Base-by-base conservation (phyloP, 768 basidiomycete species). In the Strobilomyces dryophilus region DNA sequence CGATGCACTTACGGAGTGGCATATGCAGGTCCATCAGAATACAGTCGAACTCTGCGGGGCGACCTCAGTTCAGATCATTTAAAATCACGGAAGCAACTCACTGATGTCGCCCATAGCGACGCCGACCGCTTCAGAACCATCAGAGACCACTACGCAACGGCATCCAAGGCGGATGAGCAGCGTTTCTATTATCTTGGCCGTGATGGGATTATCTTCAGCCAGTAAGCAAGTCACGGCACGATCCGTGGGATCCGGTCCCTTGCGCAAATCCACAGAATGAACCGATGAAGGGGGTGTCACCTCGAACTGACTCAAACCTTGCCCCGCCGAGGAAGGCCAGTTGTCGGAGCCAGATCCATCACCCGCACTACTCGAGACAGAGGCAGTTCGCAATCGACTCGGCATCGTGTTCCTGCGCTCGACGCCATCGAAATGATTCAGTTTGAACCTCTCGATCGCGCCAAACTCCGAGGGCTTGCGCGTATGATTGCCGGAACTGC, bases 21-120 rank as follows among this genome's bases (percentile, higher is more conserved):
- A 97, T 95, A 58, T 95, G 85, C 45, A 95, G 77, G 66, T 97
- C 95, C 86, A 94, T 94, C 60, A 98, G 77, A 66, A 97, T 95
- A 58, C 90, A 89, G 65, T 97, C 95, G 66, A 97, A 97, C 72
- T 93, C 94, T 95, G 68, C 29, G 20, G 1, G 10, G 43, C 10
- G 21, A 21, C 24, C 24, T 67, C 42, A 65, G 55, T 40, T 41
- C 7, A 41, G 10, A 9, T 31, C 17, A 15, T 32, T 26, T 26
- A 26, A 17, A 6, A 41, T 26, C 10, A 35, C 0, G 11, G 10
- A 3, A 9, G 31, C 29, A 14, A 82, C 92, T 74, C 66, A 97
- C 94, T 93, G 73, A 98, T 97, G 64, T 95, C 93, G 43, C 93
- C 92, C 83, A 97, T 94, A 3, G 95, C 94, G 46, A 98, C 92